Evolutionary conservation across 805 yeast species (phyloP), one percentile per base, ranked within the genome.

Genomic region (Metschnikowia matae): DNA sequence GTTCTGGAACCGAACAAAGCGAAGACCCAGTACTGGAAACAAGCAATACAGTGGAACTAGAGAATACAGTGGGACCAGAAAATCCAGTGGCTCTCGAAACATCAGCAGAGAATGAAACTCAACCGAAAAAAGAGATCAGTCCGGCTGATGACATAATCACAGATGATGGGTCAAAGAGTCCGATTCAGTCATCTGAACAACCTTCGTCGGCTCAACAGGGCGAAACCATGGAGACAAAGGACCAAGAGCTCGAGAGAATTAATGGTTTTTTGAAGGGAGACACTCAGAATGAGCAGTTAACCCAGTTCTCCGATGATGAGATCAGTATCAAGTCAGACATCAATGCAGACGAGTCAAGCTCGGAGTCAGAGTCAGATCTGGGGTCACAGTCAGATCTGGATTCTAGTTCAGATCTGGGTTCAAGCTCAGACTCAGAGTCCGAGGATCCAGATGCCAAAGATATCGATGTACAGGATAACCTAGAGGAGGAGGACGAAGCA

Each of bases 401-500:
- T 4, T 34, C 45, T 11, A 26, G 11, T 26, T 26, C 29, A 4
- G 54, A 44, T 3, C 37, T 54, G 6, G 49, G 35, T n/a, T 46
- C 53, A 10, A 45, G 40, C 8, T 54, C 58, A 13, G 53, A 48
- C 13, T 45, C 54, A 10, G 50, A 47, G 4, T 46, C 55, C 4
- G 39, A 18, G 33, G 39, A 37, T 26, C 33, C 26, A 37, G 47
- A 21, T n/a, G 35, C 14, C 46, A 36, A 23, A 10, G 7, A 15
- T 7, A 6, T 20, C 10, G 46, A 35, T 20, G 32, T 7, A n/a
- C 18, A 20, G 6, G 60, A 51, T 62, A 46, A 54, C 8, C 62
- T 62, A 15, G 80, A 75, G 13, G 81, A 75, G 7, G 82, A 74
- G 20, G 79, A 72, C 0, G 77, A 70, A 10, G 56, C 63, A 1